Evolutionary conservation across 2,329 filamentous ascomycete genomes (phyloP).

Genomic region (Penicillium occitanis): DNA sequence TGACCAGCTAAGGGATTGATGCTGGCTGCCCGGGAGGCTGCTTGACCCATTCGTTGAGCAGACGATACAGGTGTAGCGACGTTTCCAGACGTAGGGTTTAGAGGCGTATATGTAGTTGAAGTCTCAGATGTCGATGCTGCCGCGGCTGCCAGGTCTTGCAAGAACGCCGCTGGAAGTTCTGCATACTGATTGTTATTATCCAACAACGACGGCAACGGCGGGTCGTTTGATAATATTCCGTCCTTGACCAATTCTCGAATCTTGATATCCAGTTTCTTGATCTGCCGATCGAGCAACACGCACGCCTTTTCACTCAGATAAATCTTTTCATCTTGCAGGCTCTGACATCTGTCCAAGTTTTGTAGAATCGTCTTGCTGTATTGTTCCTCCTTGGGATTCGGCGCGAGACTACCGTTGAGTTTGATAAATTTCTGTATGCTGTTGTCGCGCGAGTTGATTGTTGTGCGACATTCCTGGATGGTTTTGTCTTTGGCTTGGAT

Average conservation of each 20-base stretch:
- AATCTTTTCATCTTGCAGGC: constrained; percentile 63
- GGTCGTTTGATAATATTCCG: constrained; percentile 59
- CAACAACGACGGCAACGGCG: constrained; percentile 60
- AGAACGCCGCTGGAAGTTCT: constrained; percentile 50
- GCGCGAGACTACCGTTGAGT: constrained; percentile 59
- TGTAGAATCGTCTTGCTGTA: constrained; percentile 59
- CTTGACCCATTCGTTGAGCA: constrained; percentile 50
- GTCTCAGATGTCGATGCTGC: constrained; percentile 30
- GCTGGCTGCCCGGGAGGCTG: constrained; percentile 29
- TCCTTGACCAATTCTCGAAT: constrained; percentile 60
- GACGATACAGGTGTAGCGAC: constrained; percentile 54
- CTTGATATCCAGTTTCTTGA: constrained; percentile 63
- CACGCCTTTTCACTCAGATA: constrained; percentile 60
- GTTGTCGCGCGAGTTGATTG: constrained; percentile 58
- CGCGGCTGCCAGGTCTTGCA: constrained; percentile 42
- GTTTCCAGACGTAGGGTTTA: constrained; percentile 58
- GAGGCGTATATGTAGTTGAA: constrained; percentile 48
- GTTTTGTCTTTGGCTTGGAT: constrained; percentile 64
- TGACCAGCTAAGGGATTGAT: constrained; percentile 44
- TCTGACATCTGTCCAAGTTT: constrained; percentile 58
- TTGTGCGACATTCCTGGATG: constrained; percentile 57
- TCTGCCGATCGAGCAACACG: constrained; percentile 61
- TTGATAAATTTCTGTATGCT: constrained; percentile 67
- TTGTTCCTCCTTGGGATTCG: constrained; percentile 63
- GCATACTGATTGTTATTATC: constrained; percentile 47